Base-by-base conservation (phyloP, 2,329 filamentous ascomycete species). In the Orbilia brochopaga region DNA sequence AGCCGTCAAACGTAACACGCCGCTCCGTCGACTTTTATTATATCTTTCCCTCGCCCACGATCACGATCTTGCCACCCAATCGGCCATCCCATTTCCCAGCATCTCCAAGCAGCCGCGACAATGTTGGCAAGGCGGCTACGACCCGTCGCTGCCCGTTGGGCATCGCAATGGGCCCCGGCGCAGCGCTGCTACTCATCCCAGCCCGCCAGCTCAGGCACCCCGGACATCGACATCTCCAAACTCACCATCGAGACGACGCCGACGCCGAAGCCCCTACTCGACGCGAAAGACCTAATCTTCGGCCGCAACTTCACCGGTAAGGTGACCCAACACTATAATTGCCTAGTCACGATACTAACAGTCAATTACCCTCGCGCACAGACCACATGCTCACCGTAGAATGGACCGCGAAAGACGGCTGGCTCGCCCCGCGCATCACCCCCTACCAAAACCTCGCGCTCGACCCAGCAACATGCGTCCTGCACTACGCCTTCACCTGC, bases 361-460 rank as follows among this genome's bases (percentile, higher is more conserved):
- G 1, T 44, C 10, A 48, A 42, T 64, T 58, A 58, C 74, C 23
- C 59, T 51, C 48, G 15, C 32, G 21, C 52, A 24, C 44, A 95
- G 94, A 99, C 83, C 94, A 97, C 82, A 97, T 99, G 93, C 88
- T 97, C 78, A 88, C 89, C 69, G 85, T 96, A 76, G 92, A 97
- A 83, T 99, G 94, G 94, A 93, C 90, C 62, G 86, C 91, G 70
- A 83, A 85, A 54, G 83, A 90, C 75, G 94, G 92, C 79, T 97
- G 94, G 94, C 82, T 89, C 46, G 81, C 87, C 13, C 91, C 93
- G 66, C 85, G 86, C 75, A 97, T 99, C 79, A 88, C 86, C 17
- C 94, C 94, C 19, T 97, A 97, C 84, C 92, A 97, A 81, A 97
- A 97, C 82, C 90, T 99, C 76, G 93, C 90, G 51, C 89, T 99